Evolutionary conservation across 192 early-diverging fungal species (phyloP), one percentile per base, ranked within the genome.

Genomic region (Chytriomyces sp.): DNA sequence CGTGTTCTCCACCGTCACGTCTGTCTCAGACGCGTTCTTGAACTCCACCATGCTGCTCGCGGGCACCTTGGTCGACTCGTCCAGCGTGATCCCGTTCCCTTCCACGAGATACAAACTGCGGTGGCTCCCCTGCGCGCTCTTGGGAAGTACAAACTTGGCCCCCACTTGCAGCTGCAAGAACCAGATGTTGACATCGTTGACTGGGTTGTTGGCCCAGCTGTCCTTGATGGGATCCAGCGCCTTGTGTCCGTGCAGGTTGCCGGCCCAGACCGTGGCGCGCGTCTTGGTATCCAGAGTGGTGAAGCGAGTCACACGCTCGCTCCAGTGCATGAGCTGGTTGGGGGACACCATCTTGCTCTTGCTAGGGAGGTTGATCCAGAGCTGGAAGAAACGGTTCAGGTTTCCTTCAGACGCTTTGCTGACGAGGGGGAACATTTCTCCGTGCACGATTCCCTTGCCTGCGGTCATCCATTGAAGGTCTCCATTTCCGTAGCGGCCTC

Each of bases 211-310:
- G 26, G 4, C 39, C 62, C 6, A 10, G n/a, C n/a, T 5, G 4
- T 25, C 62, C 62, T n/a, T 64, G 44, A 17, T 86, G 85, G 59
- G 89, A 82, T 19, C 12, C 17, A n/a, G n/a, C n/a, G n/a, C n/a
- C n/a, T n/a, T n/a, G n/a, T n/a, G n/a, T n/a, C n/a, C n/a, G n/a
- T n/a, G 37, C 37, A 67, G 32, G 22, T 3, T 2, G n/a, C 95
- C 95, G 3, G 94, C 93, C 74, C 95, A 94, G 55, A 98, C 92
- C 67, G 92, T 93, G 79, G 94, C 88, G 17, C 73, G 59, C 0
- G 87, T 75, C 40, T 84, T 86, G 10, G 80, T 78, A 39, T 77
- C 77, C 19, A 84, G 82, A 10, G 59, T 54, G 55, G 68, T 53
- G 10, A 85, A 90, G 32, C 85, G 78, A 34, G 90, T 89, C 26